These are phyloP conservation scores for Ustilago bromivora DNA, from an alignment of 1,284 basidiomycete genomes.

Conservation along the genomic window DNA sequence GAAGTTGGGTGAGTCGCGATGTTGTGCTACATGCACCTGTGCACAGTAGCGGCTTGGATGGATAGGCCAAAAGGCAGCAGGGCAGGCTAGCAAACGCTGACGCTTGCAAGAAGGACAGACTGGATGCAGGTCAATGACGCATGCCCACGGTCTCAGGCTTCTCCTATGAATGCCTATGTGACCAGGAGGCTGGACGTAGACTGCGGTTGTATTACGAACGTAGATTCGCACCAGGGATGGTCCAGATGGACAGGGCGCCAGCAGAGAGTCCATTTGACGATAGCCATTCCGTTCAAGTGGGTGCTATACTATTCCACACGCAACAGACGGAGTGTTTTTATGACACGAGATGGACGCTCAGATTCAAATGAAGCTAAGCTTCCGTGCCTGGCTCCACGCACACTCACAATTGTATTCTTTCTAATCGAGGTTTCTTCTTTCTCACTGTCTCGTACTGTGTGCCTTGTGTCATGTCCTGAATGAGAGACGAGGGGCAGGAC, in stretches of 20 bases:
- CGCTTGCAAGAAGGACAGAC: neutral
- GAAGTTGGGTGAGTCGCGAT: neutral
- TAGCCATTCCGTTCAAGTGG: neutral
- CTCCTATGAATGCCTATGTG: neutral
- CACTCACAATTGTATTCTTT: too few relatives aligned
- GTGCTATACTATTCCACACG: neutral
- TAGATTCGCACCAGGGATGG: neutral
- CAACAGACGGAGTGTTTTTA: too few relatives aligned
- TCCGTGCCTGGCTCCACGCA: too few relatives aligned
- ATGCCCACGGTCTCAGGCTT: neutral
- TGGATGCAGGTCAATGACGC: neutral
- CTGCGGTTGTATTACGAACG: neutral
- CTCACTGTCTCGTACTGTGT: too few relatives aligned
- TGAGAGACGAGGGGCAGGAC: too few relatives aligned
- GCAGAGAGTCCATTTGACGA: neutral
- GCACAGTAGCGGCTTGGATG: neutral
- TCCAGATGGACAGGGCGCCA: neutral
- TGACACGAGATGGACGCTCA: too few relatives aligned
- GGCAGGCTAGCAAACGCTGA: neutral
- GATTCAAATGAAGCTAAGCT: too few relatives aligned
- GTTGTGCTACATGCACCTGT: neutral
- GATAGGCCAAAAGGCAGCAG: neutral
- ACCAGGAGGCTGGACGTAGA: neutral
- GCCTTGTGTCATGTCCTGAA: too few relatives aligned
- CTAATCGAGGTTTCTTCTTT: too few relatives aligned